phyloP scores from a whole-genome alignment of 2,329 filamentous ascomycete genomes.

The Aspergillus hortae region DNA sequence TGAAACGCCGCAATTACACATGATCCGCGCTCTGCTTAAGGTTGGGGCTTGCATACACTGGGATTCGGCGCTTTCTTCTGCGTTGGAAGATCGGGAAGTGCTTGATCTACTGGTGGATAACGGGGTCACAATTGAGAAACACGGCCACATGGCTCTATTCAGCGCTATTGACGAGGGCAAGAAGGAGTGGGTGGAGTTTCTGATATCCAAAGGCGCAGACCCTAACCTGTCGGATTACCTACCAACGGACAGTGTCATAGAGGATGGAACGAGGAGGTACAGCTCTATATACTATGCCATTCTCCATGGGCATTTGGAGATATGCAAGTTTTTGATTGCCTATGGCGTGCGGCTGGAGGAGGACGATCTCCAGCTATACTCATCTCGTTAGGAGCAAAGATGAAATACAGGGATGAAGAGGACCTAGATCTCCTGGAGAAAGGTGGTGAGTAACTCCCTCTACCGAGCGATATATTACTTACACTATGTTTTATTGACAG shows the following conservation, averaged over 20 bases:
- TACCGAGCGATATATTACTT: too few relatives aligned
- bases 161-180: not conserved
- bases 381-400: too few relatives aligned
- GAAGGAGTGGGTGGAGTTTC: slow-evolving; percentile 3
- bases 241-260: not conserved
- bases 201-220: slow-evolving; percentile 1
- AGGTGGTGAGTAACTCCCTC: too few relatives aligned
- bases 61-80: not conserved
- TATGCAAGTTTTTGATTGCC: not conserved
- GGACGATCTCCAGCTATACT: not conserved
- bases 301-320: not conserved
- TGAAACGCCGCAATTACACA: not conserved
- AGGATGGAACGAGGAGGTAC: not conserved
- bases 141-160: slow-evolving; percentile 1
- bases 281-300: slow-evolving; percentile 1
- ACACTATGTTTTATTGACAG: too few relatives aligned
- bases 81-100: not conserved
- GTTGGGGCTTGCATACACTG: not conserved
- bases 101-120: not conserved
- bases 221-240: not conserved
- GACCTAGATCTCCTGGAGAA: too few relatives aligned
- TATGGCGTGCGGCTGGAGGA: not conserved
- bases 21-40: not conserved
- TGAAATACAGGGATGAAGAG: too few relatives aligned
- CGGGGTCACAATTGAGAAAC: not conserved